Conservation (phyloP, 192 early-diverging fungal genomes). For the Podila epicladia region DNA sequence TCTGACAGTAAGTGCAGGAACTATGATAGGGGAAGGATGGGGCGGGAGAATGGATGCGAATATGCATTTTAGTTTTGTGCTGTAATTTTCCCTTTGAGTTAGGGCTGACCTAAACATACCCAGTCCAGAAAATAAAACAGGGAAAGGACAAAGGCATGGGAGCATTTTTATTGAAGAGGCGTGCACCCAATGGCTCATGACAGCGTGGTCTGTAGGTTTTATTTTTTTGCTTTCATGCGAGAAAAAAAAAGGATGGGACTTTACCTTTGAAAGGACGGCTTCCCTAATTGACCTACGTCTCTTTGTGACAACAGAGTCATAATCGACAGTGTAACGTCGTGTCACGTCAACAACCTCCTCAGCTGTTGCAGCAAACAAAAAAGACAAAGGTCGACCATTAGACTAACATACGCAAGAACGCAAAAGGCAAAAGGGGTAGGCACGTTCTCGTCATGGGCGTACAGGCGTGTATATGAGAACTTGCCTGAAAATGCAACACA, state of each 20-base stretch:
- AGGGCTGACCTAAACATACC: too few relatives aligned
- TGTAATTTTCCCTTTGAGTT: too few relatives aligned
- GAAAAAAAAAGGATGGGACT: not conserved
- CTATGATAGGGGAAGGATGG: not conserved
- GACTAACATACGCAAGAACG: not conserved
- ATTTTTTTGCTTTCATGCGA: not conserved
- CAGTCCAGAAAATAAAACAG: too few relatives aligned
- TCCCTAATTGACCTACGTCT: slow-evolving; percentile 47
- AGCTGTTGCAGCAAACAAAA: slow-evolving; percentile 6
- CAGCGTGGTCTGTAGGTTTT: not conserved
- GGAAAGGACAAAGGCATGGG: not conserved
- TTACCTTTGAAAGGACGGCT: slow-evolving; percentile 39
- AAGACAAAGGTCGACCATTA: not conserved
- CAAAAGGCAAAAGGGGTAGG: not conserved
- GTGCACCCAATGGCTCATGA: too few relatives aligned
- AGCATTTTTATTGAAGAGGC: not conserved
- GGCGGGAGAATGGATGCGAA: not conserved
- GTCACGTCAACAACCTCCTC: slow-evolving; percentile 62
- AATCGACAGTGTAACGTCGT: slow-evolving; percentile 56
- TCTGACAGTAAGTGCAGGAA: slow-evolving; percentile 27
- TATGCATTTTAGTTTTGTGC: too few relatives aligned
- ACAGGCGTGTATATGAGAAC: too few relatives aligned
- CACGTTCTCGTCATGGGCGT: too few relatives aligned
- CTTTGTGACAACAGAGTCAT: slow-evolving; percentile 22
- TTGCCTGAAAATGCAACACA: slow-evolving; percentile 57